Evolutionary conservation across 257 asterid genomes (phyloP), one percentile per base, ranked within the genome.

Genomic region (Capsicum rhomboideum): DNA sequence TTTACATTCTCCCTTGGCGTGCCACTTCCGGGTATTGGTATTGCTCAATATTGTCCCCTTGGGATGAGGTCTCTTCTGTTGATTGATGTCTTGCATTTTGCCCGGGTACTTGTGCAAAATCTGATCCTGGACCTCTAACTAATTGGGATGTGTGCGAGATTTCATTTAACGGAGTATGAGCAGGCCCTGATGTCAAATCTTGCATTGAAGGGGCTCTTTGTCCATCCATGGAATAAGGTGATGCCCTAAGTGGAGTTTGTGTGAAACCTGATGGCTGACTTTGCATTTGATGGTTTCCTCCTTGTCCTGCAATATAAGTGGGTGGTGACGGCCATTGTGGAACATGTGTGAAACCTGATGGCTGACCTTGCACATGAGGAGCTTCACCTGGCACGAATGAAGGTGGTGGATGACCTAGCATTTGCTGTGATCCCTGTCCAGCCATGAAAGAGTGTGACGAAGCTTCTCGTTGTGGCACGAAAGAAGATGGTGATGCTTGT

Each of bases 231-330:
- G 63, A 34, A 81, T 40, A 37, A 10, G 79, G 79, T 63, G 84
- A 75, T 26, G 81, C 49, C 23, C 20, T 74, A 54, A n/a, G 50
- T 34, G 82, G 68, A 16, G 29, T 63, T 72, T 78, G 87, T 17
- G 83, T 8, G 64, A 71, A 61, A 21, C 71, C 26, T 26, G 83
- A 83, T 84, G 67, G 31, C 74, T 81, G 90, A 21, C 90, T 90
- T n/a, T 91, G 91, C 40, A 54, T 26, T 10, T 86, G 91, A 53
- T 85, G 84, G 23, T 49, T 26, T 81, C 50, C 79, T 59, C 69
- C 49, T 29, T 78, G 81, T 20, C 80, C 80, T 64, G 69, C 84
- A 83, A 84, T 53, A 59, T 49, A 8, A 74, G 86, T 21, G 83
- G 83, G 49, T 2, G 84, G 40, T 5, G 84, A 50, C 26, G 81